Evolutionary conservation across 2,329 filamentous ascomycete species (phyloP).

Genomic region (Fusarium avenaceum): DNA sequence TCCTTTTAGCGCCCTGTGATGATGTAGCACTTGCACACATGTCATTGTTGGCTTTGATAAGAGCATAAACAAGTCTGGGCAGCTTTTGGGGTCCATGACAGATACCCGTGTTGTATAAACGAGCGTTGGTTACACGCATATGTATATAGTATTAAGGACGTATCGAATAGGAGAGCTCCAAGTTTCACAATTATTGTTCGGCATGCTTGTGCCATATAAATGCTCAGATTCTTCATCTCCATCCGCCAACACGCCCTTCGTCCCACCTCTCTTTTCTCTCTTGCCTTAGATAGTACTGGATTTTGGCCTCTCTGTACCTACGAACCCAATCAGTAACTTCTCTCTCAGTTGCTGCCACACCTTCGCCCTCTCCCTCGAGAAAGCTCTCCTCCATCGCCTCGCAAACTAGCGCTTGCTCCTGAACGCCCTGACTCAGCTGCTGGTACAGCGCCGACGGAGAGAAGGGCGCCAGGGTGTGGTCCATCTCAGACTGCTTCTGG

Average conservation of each 20-base stretch:
- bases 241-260: conserved; percentile 93
- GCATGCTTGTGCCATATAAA: background rate
- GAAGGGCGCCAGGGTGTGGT: conserved; percentile 85
- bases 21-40: background rate
- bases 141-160: background rate
- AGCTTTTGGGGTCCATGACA: conserved; percentile 20
- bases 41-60: background rate
- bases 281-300: conserved; percentile 81
- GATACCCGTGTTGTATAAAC: conserved; percentile 39
- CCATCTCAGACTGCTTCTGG: conserved; percentile 89
- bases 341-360: conserved; percentile 74
- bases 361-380: conserved; percentile 69
- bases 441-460: conserved; percentile 89
- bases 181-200: conserved; percentile 1
- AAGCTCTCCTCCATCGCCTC: conserved; percentile 93
- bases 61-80: background rate
- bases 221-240: conserved; percentile 69
- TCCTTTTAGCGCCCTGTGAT: conserved; percentile 74
- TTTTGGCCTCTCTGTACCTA: conserved; percentile 83
- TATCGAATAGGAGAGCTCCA: conserved; percentile 1
- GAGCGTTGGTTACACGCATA: conserved; percentile 22
- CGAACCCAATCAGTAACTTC: conserved; percentile 89
- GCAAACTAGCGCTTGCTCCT: conserved; percentile 86
- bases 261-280: conserved; percentile 96
- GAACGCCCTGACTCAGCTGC: conserved; percentile 79